Percentiles rank a stretch among this genome's conserved stretches.
These are phyloP conservation scores for Suillus clintonianus DNA, from an alignment of 768 basidiomycete species.

Conservation along the genomic window DNA sequence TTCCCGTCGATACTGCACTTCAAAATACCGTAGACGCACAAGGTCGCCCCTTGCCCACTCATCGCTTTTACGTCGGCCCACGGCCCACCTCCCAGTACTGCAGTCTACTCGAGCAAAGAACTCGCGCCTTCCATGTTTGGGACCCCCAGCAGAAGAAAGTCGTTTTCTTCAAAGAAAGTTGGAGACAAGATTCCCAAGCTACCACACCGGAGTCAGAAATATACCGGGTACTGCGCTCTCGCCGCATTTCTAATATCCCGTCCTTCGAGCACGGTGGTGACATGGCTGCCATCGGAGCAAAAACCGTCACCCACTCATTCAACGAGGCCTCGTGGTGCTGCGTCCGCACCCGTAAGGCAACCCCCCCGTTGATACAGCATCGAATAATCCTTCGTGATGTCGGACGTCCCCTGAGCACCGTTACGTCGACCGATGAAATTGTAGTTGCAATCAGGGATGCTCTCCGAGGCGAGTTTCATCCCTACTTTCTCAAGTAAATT, in stretches of 20 bases:
- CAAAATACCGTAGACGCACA: background rate
- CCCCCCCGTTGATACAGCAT: background rate
- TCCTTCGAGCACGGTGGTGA: constrained; percentile 31
- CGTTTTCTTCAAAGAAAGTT: constrained; percentile 35
- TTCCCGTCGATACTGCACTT: background rate
- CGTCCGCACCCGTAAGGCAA: too few species aligned
- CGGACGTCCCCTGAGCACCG: background rate
- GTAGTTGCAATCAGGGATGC: background rate
- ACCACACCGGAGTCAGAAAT: constrained; percentile 22
- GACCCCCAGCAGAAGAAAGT: background rate
- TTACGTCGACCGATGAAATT: background rate
- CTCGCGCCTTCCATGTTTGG: background rate
- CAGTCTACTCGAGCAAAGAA: background rate
- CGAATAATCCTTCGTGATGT: constrained; percentile 3
- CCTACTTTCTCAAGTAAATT: background rate
- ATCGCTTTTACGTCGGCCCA: background rate
- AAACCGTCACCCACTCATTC: constrained; percentile 9
- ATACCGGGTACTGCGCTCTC: constrained; percentile 17
- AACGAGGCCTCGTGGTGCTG: background rate
- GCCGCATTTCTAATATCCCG: constrained; percentile 25
- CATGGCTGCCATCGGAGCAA: constrained; percentile 12
- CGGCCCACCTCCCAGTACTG: background rate
- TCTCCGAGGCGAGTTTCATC: background rate
- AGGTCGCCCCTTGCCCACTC: background rate
- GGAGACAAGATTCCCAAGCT: constrained; percentile 17